Evolutionary conservation across 2,329 filamentous ascomycete genomes (phyloP).

Genomic region (Dactylellina drechsleri): DNA sequence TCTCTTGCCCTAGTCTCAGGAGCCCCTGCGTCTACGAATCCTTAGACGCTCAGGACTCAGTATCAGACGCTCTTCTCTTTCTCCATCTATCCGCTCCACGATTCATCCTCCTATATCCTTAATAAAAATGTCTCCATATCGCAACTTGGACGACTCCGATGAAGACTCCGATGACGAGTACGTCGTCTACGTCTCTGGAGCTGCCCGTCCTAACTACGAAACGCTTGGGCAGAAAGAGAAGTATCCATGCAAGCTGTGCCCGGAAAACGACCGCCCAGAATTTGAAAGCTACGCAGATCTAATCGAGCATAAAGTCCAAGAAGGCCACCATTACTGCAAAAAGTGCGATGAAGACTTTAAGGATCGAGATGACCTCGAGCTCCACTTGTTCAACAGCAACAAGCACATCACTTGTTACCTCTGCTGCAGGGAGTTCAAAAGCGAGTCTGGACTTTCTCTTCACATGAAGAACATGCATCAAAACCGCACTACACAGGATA

Average conservation of each 20-base stretch:
- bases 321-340: slow-evolving; percentile 52
- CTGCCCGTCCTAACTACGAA: neutral
- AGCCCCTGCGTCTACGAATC: too few relatives aligned
- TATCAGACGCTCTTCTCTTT: too few relatives aligned
- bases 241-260: slow-evolving; percentile 27
- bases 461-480: slow-evolving; percentile 48
- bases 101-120: neutral
- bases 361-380: slow-evolving; percentile 32
- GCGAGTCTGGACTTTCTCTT: slow-evolving; percentile 50
- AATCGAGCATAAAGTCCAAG: slow-evolving; percentile 50
- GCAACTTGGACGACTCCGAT: slow-evolving; percentile 44
- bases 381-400: slow-evolving; percentile 55
- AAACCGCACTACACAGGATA: slow-evolving; percentile 38
- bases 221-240: neutral
- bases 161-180: slow-evolving; percentile 52
- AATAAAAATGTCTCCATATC: slow-evolving; percentile 18
- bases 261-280: slow-evolving; percentile 2
- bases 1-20: too few relatives aligned
- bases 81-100: too few relatives aligned
- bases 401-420: slow-evolving; percentile 56
- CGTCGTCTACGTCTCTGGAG: slow-evolving; percentile 5
- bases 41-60: too few relatives aligned
- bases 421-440: slow-evolving; percentile 56
- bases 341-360: slow-evolving; percentile 56
- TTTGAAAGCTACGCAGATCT: slow-evolving; percentile 50